Conservation (phyloP, 2,329 filamentous ascomycete species). For the Zymoseptoria ardabiliae region DNA sequence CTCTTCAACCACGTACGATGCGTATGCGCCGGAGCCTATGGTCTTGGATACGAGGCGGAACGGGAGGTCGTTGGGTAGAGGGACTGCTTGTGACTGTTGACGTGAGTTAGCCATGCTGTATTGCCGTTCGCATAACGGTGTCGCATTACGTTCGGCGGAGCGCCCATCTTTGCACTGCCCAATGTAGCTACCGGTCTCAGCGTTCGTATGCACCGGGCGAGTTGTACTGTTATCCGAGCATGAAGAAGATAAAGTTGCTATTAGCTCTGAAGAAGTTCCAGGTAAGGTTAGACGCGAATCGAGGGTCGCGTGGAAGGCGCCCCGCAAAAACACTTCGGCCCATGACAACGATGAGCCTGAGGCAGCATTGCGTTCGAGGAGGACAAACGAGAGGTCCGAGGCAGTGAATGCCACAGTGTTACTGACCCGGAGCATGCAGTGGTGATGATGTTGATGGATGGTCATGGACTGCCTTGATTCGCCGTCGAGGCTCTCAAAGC, state of each 20-base stretch:
- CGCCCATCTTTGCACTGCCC: conserved; percentile 18
- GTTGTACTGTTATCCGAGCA: background rate
- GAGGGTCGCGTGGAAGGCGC: background rate
- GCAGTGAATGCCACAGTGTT: no score
- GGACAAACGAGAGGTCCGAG: no score
- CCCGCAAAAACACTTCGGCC: background rate
- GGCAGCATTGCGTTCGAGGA: background rate
- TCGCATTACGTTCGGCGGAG: conserved; percentile 14
- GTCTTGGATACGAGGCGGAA: conserved; percentile 95
- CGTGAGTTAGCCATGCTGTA: background rate
- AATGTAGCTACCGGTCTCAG: background rate
- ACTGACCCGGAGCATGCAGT: no score
- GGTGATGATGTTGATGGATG: background rate
- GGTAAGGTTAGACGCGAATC: background rate
- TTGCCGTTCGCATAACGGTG: background rate
- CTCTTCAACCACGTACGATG: conserved; percentile 58
- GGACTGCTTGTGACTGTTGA: conserved; percentile 73
- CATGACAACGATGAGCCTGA: background rate
- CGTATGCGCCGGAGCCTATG: conserved; percentile 93
- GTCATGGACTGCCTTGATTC: background rate
- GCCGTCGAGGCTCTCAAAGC: background rate
- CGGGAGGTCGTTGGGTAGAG: conserved; percentile 74
- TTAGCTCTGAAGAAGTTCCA: background rate
- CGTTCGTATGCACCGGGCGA: background rate
- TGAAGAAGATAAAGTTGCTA: background rate